A percentile compares a stretch with the other conserved stretches of the same genome.
Conservation (phyloP, 495 filamentous ascomycete species). For the Lindgomyces ingoldianus region DNA sequence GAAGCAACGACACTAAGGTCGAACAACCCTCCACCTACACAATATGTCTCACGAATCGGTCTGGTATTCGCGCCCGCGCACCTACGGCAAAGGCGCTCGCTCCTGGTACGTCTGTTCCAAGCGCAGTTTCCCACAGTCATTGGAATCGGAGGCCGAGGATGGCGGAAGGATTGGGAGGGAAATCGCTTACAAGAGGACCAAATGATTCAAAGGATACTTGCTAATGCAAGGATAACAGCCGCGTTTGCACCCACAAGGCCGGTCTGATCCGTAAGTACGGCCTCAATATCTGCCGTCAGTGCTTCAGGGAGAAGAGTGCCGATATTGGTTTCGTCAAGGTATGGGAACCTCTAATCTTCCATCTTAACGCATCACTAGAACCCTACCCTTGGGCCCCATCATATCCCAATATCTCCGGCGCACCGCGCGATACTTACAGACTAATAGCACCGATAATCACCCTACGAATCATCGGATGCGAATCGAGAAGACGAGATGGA, state of each 20-base stretch:
- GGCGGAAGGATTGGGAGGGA: background rate
- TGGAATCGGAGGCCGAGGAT: background rate
- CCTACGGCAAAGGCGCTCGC: constrained; percentile 92
- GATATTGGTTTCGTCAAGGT: constrained; percentile 99
- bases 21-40: constrained; percentile 8
- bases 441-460: constrained; percentile 35
- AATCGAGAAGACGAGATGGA: constrained; percentile 8
- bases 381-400: no score
- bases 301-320: constrained; percentile 94
- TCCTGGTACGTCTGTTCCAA: constrained; percentile 64
- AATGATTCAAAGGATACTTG: no score
- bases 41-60: constrained; percentile 97
- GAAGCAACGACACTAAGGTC: background rate
- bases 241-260: constrained; percentile 91
- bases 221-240: constrained; percentile 57
- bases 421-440: background rate
- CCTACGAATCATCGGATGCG: background rate
- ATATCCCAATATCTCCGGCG: background rate
- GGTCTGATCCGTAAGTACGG: constrained; percentile 99
- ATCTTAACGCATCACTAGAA: background rate
- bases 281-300: constrained; percentile 99
- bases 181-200: background rate
- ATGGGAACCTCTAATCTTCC: constrained; percentile 40
- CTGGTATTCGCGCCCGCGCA: constrained; percentile 97
- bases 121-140: background rate